Evolutionary conservation across 805 yeast genomes (phyloP).

Genomic region (Komagataella populi): DNA sequence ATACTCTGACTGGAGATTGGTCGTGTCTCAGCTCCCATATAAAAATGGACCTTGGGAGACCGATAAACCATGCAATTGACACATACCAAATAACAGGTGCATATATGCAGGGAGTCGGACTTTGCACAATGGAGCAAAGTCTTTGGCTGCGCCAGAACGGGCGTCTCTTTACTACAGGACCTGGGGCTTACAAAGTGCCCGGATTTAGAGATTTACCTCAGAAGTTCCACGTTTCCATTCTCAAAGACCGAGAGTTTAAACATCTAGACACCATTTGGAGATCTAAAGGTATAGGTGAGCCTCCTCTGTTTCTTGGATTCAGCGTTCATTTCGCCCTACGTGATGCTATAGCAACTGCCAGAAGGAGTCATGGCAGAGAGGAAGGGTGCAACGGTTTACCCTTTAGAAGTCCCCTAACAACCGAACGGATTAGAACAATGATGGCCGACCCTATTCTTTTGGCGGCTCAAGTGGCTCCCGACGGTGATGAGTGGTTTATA

Average conservation of each 20-base stretch:
- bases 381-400: constrained; percentile 11
- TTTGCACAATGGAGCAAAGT: constrained; percentile 33
- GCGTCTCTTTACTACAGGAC: constrained; percentile 29
- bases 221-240: constrained; percentile 25
- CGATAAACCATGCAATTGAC: constrained; percentile 33
- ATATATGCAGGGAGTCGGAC: constrained; percentile 34
- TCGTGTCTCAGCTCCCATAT: constrained; percentile 25
- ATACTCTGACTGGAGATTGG: constrained; percentile 36
- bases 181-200: constrained; percentile 35
- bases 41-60: constrained; percentile 34
- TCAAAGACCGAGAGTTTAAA: constrained; percentile 24
- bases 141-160: constrained; percentile 29
- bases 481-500: not conserved
- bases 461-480: not conserved
- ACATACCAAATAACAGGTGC: constrained; percentile 40
- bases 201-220: constrained; percentile 35
- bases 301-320: constrained; percentile 33
- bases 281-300: constrained; percentile 36
- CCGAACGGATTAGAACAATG: constrained; percentile 24
- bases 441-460: not conserved
- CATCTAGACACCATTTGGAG: constrained; percentile 29
- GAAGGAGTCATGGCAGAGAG: constrained; percentile 16
- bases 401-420: constrained; percentile 26
- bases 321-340: constrained; percentile 28
- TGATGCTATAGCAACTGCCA: constrained; percentile 24